Conservation (phyloP, 176 grass and related monocot genomes). For the Chrysopogon serrulatus region DNA sequence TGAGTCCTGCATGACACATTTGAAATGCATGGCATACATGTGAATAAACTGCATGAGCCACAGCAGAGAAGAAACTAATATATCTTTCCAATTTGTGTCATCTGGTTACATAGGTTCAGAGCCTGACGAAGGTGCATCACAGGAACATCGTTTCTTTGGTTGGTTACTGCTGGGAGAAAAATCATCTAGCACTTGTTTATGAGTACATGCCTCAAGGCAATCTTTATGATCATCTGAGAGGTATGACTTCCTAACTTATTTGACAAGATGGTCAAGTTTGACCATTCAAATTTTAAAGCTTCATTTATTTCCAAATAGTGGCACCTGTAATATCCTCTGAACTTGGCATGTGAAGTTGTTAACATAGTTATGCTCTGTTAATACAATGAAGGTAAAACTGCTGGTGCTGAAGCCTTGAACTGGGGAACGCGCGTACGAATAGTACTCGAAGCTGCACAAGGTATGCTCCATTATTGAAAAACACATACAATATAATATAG, state of each 20-base stretch:
- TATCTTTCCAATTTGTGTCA: too few relatives aligned
- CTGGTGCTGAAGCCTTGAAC: not conserved
- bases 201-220: too few relatives aligned
- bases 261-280: not conserved
- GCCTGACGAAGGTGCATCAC: too few relatives aligned
- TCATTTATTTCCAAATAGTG: not conserved
- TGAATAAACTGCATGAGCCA: not conserved
- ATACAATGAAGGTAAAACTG: constrained; percentile 23
- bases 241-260: not conserved
- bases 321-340: not conserved
- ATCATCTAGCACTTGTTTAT: too few relatives aligned
- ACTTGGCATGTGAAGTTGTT: not conserved
- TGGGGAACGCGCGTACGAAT: constrained; percentile 35
- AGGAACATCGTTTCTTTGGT: too few relatives aligned
- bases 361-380: not conserved
- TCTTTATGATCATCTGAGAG: too few relatives aligned
- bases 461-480: not conserved
- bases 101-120: too few relatives aligned
- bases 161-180: too few relatives aligned
- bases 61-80: too few relatives aligned
- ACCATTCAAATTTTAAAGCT: not conserved
- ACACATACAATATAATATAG: not conserved
- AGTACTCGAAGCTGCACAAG: constrained; percentile 39
- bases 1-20: too few relatives aligned
- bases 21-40: not conserved